phyloP scores from a whole-genome alignment of 768 basidiomycete species.

The Russula sp. region DNA sequence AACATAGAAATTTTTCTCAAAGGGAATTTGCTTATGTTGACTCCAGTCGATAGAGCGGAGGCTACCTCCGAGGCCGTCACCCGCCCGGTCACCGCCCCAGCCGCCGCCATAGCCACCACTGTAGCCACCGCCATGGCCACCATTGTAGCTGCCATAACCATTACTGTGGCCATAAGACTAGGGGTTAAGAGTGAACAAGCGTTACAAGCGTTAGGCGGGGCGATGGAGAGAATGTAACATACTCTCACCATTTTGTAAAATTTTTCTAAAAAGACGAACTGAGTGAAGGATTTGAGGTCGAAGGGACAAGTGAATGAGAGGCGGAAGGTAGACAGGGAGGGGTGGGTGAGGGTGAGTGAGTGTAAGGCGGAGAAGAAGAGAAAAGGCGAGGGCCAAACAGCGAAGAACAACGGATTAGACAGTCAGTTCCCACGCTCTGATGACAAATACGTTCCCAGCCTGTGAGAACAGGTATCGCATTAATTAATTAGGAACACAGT shows the following conservation, averaged over 20 bases:
- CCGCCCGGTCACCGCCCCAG: constrained; percentile 56
- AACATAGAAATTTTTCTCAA: constrained; percentile 97
- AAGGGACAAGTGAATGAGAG: constrained; percentile 1
- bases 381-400: neutral
- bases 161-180: constrained; percentile 31
- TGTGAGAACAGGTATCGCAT: neutral
- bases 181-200: constrained; percentile 9
- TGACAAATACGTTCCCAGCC: constrained; percentile 2
- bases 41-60: constrained; percentile 85
- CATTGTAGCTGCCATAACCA: constrained; percentile 29
- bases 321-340: constrained; percentile 18
- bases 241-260: constrained; percentile 25
- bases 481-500: neutral
- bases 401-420: neutral
- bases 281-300: constrained; percentile 1
- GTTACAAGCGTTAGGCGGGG: neutral
- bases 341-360: constrained; percentile 9
- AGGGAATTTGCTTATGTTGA: constrained; percentile 61
- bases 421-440: constrained; percentile 13
- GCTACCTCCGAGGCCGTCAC: constrained; percentile 75
- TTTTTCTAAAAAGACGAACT: neutral
- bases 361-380: constrained; percentile 3
- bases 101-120: constrained; percentile 44
- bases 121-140: constrained; percentile 32
- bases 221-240: neutral